phyloP scores from a whole-genome alignment of 2,329 filamentous ascomycete species.

The Aspergillus brunneoviolaceus region DNA sequence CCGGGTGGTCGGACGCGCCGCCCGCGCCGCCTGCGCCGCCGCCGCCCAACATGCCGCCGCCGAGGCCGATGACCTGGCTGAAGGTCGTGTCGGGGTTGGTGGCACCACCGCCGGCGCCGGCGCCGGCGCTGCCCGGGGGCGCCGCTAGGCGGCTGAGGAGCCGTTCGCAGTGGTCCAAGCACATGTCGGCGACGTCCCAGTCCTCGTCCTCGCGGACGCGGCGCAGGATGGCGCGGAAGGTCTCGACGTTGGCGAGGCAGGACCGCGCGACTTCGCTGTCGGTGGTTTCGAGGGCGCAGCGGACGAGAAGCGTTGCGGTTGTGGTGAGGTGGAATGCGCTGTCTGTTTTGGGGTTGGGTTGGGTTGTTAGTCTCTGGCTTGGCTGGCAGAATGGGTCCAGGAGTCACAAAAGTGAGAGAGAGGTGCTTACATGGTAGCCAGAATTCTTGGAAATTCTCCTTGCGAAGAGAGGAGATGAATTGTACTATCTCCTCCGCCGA shows the following conservation, averaged over 20 bases:
- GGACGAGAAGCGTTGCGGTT: slow-evolving; percentile 53
- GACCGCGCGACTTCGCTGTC: slow-evolving; percentile 47
- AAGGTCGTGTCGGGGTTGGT: slow-evolving; percentile 9
- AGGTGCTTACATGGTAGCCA: slow-evolving; percentile 48
- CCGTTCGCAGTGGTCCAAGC: slow-evolving; percentile 50
- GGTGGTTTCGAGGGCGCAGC: slow-evolving; percentile 53
- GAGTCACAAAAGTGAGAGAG: too few relatives aligned
- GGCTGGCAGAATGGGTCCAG: not conserved
- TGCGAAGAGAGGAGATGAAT: slow-evolving; percentile 49
- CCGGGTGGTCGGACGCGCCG: slow-evolving; percentile 29
- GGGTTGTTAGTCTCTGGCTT: not conserved
- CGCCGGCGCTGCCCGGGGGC: too few relatives aligned
- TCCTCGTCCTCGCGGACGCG: slow-evolving; percentile 51
- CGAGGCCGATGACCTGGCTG: not conserved
- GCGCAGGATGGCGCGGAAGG: slow-evolving; percentile 49
- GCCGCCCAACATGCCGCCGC: not conserved
- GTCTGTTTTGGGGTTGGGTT: slow-evolving; percentile 26
- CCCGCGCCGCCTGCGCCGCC: slow-evolving; percentile 19
- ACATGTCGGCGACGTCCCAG: slow-evolving; percentile 58
- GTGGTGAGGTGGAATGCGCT: slow-evolving; percentile 56
- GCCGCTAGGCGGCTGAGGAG: slow-evolving; percentile 42
- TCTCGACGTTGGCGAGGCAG: slow-evolving; percentile 50
- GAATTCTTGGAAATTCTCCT: slow-evolving; percentile 52
- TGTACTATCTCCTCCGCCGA: slow-evolving; percentile 50
- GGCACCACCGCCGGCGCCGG: slow-evolving; percentile 25